A percentile compares a stretch with the other conserved stretches of the same genome.
Evolutionary conservation across 2,329 filamentous ascomycete species (phyloP).

Genomic region (Hypoxylon sp.): DNA sequence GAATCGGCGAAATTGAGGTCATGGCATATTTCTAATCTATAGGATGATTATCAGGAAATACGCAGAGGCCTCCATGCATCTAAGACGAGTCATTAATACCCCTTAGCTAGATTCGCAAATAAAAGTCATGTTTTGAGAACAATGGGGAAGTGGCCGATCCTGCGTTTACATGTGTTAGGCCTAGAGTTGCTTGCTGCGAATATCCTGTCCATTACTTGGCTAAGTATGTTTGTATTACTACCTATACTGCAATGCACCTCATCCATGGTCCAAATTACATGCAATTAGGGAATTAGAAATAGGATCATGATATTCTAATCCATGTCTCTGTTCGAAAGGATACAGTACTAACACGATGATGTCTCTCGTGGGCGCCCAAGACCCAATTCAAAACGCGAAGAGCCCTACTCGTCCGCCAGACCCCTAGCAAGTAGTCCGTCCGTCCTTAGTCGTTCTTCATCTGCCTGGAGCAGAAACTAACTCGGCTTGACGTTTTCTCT

Average conservation of each 20-base stretch:
- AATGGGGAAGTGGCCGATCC: no score
- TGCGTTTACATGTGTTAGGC: no score
- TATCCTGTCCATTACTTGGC: background rate
- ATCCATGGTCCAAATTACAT: background rate
- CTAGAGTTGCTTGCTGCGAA: no score
- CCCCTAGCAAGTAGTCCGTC: background rate
- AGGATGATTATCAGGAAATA: background rate
- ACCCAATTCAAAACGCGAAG: no score
- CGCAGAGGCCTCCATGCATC: background rate
- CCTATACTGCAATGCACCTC: background rate
- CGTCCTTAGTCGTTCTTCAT: no score
- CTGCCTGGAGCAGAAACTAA: no score
- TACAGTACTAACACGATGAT: constrained; percentile 14
- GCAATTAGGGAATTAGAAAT: constrained; percentile 6
- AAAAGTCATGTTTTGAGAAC: constrained; percentile 1
- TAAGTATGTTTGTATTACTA: background rate
- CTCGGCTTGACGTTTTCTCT: no score
- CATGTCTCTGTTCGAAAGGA: constrained; percentile 22
- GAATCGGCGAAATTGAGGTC: background rate
- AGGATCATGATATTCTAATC: constrained; percentile 34
- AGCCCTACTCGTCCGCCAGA: background rate
- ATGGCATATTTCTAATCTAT: background rate
- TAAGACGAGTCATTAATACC: background rate
- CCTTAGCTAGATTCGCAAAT: background rate
- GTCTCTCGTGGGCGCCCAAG: no score